These are phyloP conservation scores for Diophrys sp. DNA, from an alignment of 73 alveolate species.

Conservation along the genomic window DNA sequence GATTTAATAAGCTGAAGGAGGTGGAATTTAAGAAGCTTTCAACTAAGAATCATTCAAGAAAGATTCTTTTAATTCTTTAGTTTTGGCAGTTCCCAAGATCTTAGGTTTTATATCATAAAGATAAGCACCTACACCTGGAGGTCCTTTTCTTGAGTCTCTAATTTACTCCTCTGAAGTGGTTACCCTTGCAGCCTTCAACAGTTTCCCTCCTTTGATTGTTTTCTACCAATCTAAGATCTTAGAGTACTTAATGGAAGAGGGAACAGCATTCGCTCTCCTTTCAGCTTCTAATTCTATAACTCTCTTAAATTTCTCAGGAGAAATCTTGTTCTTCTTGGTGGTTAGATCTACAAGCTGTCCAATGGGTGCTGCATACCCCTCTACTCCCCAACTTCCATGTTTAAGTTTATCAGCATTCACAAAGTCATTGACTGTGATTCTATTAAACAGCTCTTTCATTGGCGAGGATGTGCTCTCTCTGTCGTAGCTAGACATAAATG, in stretches of 20 bases:
- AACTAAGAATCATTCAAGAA: background rate
- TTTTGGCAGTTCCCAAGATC: background rate
- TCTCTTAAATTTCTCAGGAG: background rate
- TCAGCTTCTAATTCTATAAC: background rate
- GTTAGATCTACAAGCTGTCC: background rate
- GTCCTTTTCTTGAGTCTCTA: background rate
- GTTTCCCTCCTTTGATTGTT: background rate
- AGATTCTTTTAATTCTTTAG: background rate
- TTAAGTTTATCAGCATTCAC: background rate
- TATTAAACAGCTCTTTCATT: background rate
- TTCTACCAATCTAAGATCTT: background rate
- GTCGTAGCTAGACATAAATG: too few relatives aligned
- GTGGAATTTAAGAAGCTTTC: background rate
- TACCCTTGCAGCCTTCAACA: background rate
- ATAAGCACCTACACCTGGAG: background rate
- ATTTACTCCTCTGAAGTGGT: background rate
- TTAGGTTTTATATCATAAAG: background rate
- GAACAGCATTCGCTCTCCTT: background rate
- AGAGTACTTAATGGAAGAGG: background rate
- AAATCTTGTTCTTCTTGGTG: background rate
- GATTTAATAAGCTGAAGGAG: background rate
- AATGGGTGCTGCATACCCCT: background rate
- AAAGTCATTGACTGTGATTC: background rate
- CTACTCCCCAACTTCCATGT: background rate
- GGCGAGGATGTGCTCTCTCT: too few relatives aligned